Percentiles rank a stretch among this genome's conserved stretches.
phyloP scores from a whole-genome alignment of 108 stramenopile species.

The Skeletonema costatum region DNA sequence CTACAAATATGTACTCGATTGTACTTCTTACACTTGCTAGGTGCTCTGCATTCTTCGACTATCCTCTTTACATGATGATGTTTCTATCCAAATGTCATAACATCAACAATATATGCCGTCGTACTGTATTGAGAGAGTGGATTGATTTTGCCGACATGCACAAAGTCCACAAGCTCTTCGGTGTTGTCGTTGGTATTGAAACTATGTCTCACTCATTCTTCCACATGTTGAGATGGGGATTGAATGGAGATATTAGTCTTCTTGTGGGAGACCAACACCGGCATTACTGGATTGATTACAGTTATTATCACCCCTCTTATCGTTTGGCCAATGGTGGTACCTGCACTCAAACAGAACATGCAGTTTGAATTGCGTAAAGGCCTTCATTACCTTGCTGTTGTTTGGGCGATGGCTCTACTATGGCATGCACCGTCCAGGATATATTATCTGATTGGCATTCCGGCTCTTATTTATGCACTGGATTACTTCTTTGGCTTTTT shows the following conservation, averaged over 20 bases:
- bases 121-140: constrained; percentile 15
- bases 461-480: constrained; percentile 7
- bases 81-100: constrained; percentile 29
- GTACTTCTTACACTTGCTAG: constrained; percentile 16
- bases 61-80: constrained; percentile 28
- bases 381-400: constrained; percentile 22
- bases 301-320: constrained; percentile 7
- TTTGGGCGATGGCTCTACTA: constrained; percentile 19
- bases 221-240: constrained; percentile 19
- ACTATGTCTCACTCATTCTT: constrained; percentile 14
- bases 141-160: constrained; percentile 26
- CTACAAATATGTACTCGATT: constrained; percentile 5
- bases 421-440: constrained; percentile 26
- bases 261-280: constrained; percentile 14
- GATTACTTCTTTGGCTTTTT: constrained; percentile 3
- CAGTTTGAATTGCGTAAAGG: constrained; percentile 24
- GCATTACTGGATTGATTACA: constrained; percentile 24
- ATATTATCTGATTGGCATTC: constrained; percentile 22
- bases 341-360: constrained; percentile 14
- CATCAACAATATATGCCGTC: constrained; percentile 19
- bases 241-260: constrained; percentile 6
- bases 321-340: constrained; percentile 24
- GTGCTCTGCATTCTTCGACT: constrained; percentile 29
- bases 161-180: constrained; percentile 22
- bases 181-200: constrained; percentile 21